Conservation (phyloP, 1,284 basidiomycete genomes). For the Malassezia dermatis region DNA sequence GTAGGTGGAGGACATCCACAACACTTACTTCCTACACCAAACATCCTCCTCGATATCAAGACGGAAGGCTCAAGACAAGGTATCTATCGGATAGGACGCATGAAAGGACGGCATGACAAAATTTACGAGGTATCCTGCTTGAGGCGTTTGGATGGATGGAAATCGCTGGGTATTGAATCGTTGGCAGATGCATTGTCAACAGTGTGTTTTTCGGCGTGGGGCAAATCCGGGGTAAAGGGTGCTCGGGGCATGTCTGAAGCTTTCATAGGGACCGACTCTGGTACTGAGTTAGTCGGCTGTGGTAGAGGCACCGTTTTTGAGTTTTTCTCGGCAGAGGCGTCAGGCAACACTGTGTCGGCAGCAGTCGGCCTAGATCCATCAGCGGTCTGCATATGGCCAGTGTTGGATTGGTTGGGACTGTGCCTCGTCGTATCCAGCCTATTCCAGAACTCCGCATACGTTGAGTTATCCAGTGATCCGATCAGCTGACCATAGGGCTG, state of each 20-base stretch:
- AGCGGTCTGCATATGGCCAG: neutral
- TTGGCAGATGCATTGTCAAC: neutral
- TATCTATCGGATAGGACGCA: neutral
- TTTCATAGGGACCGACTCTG: neutral
- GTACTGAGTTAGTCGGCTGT: neutral
- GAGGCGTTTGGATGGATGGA: neutral
- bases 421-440: slow-evolving; percentile 14
- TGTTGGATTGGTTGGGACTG: neutral
- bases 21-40: neutral
- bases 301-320: neutral
- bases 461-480: neutral
- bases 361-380: neutral
- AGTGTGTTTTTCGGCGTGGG: neutral
- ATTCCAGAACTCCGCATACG: slow-evolving; percentile 34
- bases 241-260: neutral
- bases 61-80: neutral
- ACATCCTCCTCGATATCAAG: neutral
- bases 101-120: neutral
- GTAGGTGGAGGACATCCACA: neutral
- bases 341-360: neutral
- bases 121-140: neutral
- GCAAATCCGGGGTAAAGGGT: neutral
- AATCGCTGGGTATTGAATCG: neutral
- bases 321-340: neutral
- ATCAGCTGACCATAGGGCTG: slow-evolving; percentile 1